Evolutionary conservation across 306 rosid genomes (phyloP), one percentile per base, ranked within the genome.

Genomic region (Dalbergia cochinchinensis): DNA sequence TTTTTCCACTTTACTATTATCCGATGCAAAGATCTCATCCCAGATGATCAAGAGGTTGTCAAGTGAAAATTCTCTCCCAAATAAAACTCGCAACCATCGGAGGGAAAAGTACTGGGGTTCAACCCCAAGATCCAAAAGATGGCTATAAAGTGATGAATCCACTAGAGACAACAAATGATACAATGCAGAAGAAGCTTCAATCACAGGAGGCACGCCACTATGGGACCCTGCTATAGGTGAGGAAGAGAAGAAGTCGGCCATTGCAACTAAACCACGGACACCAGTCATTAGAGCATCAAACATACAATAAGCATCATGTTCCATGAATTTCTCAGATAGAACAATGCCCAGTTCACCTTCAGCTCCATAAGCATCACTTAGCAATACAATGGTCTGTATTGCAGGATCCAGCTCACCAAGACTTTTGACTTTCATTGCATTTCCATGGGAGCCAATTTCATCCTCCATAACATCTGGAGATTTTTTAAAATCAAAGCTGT

Each of bases 71-170:
- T 96, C 99, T 53, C 99, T 92, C 65, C 98, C 98, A 81, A 91
- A 96, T 76, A 93, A 80, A 80, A 96, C 98, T 70, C 99, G 83
- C 86, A 96, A 85, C 99, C 99, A 96, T 64, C 99, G 91, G 44
- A 96, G 98, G 44, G 97, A 92, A 68, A 96, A 96, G 85, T 96
- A 96, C 83, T 96, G 99, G 4, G 99, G 99, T 85, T 96, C 99
- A 45, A 96, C 96, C 77, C 92, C 97, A 45, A 96, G 97, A 66
- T 96, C 96, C 53, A 93, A 87, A 50, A 96, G 96, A 87, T 96
- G 99, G 88, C 94, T 86, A 77, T 93, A 94, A 12, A 96, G 87
- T 74, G 96, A 91, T 12, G 90, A 89, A 83, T 96, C 99, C 64
- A 87, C 98, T 39, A 83, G 88, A 70, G 90, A 90, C 69, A 96